These are phyloP conservation scores for Neoascochyta sp. DNA, from an alignment of 2,329 filamentous ascomycete genomes.

Conservation along the genomic window DNA sequence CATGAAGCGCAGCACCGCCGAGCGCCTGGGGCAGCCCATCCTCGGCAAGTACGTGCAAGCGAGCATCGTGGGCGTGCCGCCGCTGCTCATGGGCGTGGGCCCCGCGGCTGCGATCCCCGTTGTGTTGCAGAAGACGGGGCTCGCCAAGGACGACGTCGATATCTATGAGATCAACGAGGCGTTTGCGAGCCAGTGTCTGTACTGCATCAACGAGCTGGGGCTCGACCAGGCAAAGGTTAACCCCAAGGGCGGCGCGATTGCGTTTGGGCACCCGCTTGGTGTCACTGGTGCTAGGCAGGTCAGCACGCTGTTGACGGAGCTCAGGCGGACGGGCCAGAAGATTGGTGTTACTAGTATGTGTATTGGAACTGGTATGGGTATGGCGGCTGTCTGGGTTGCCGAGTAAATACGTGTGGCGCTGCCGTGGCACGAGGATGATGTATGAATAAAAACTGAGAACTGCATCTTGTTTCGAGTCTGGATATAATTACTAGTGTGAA, in stretches of 20 bases:
- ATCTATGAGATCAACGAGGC: slow-evolving; percentile 99
- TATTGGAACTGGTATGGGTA: slow-evolving; percentile 90
- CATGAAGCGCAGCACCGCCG: slow-evolving; percentile 90
- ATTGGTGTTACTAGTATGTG: slow-evolving; percentile 96
- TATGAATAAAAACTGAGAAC: too few species aligned
- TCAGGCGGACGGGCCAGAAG: slow-evolving; percentile 78
- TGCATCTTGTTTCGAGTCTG: not conserved
- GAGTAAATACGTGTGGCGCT: too few species aligned
- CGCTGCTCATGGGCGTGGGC: slow-evolving; percentile 91
- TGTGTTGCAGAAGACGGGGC: slow-evolving; percentile 80
- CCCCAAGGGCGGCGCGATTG: slow-evolving; percentile 94
- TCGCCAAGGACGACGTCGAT: slow-evolving; percentile 81
- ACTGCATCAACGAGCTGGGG: slow-evolving; percentile 84
- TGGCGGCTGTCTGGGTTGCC: slow-evolving; percentile 94
- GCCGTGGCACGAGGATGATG: too few species aligned
- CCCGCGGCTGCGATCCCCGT: slow-evolving; percentile 95
- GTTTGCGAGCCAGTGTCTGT: slow-evolving; percentile 91
- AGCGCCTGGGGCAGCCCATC: slow-evolving; percentile 81
- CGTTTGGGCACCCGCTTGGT: slow-evolving; percentile 90
- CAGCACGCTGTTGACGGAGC: slow-evolving; percentile 84
- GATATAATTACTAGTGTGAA: too few species aligned
- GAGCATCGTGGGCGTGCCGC: slow-evolving; percentile 81
- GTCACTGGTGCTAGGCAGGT: slow-evolving; percentile 94
- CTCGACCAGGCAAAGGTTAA: slow-evolving; percentile 86
- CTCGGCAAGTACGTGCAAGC: slow-evolving; percentile 89